A percentile compares a stretch with the other conserved stretches of the same genome.
These are phyloP conservation scores for Pythium utonaiense DNA, from an alignment of 352 stramenopile species.

Conservation along the genomic window DNA sequence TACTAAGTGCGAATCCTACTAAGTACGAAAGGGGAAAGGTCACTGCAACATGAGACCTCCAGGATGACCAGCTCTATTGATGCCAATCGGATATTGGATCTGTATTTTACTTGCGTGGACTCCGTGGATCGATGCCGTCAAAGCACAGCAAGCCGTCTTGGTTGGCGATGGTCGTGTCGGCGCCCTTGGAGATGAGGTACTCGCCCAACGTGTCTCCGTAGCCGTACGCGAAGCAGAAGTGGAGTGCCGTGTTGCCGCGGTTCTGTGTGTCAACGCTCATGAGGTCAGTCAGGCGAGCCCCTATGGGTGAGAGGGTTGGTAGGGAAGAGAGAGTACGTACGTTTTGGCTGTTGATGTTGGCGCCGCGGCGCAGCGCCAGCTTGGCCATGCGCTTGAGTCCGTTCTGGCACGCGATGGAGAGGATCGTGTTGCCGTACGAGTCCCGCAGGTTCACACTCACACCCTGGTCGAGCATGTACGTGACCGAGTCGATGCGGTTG, in stretches of 20 bases:
- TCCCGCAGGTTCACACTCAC: constrained; percentile 76
- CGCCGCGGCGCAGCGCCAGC: constrained; percentile 72
- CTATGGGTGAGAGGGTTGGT: too few species aligned
- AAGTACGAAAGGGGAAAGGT: background rate
- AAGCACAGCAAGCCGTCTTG: constrained; percentile 60
- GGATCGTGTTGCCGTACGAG: constrained; percentile 79
- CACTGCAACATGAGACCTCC: too few species aligned
- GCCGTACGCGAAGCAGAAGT: constrained; percentile 89
- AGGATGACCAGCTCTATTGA: too few species aligned
- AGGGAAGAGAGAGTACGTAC: too few species aligned
- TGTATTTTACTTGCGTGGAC: constrained; percentile 23
- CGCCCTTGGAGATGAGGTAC: constrained; percentile 89
- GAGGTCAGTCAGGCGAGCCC: too few species aligned
- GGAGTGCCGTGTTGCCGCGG: constrained; percentile 85
- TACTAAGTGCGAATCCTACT: background rate
- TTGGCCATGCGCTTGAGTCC: constrained; percentile 89
- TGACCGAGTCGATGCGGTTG: constrained; percentile 81
- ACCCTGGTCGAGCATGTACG: constrained; percentile 84
- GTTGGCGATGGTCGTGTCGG: constrained; percentile 69
- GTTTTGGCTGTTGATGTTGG: constrained; percentile 88
- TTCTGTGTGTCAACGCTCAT: constrained; percentile 35
- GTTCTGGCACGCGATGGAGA: constrained; percentile 89
- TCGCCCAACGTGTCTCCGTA: constrained; percentile 84
- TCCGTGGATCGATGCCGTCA: constrained; percentile 47
- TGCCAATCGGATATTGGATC: background rate